phyloP scores from a whole-genome alignment of 805 yeast genomes.

The Candida stauntonica region DNA sequence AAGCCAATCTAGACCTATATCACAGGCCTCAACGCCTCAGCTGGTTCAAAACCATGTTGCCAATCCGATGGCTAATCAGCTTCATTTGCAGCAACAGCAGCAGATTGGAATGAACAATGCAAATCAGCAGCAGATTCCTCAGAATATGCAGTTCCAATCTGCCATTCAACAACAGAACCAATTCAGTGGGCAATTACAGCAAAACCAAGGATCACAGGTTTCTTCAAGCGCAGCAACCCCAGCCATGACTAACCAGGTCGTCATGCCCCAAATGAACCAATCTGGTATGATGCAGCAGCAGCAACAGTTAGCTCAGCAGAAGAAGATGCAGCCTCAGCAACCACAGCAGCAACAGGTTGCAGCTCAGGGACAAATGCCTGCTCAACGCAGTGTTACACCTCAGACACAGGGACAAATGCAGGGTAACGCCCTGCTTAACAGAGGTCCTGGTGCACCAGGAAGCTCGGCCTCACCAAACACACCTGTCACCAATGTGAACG shows the following conservation, averaged over 20 bases:
- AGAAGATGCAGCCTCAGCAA: conserved; percentile 8
- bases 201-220: conserved; percentile 6
- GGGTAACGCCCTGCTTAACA: conserved; percentile 8
- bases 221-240: conserved; percentile 12
- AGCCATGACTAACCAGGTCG: not conserved
- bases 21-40: conserved; percentile 6
- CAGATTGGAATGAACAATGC: conserved; percentile 1
- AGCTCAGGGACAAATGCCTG: conserved; percentile 13
- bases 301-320: conserved; percentile 2
- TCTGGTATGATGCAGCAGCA: conserved; percentile 11
- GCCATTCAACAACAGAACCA: conserved; percentile 7
- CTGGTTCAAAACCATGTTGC: conserved; percentile 8
- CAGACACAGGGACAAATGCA: conserved; percentile 10
- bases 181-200: conserved; percentile 14
- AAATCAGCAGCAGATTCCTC: conserved; percentile 20
- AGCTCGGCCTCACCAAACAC: conserved; percentile 30
- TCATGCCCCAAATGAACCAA: conserved; percentile 1
- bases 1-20: conserved; percentile 8
- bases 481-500: conserved; percentile 45
- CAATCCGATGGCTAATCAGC: conserved; percentile 18
- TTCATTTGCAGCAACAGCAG: conserved; percentile 19
- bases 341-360: conserved; percentile 12
- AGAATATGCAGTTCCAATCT: conserved; percentile 12
- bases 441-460: conserved; percentile 10
- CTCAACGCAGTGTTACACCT: conserved; percentile 10